Evolutionary conservation across 495 filamentous ascomycete species (phyloP).

Genomic region (Bryoglossum gracile): DNA sequence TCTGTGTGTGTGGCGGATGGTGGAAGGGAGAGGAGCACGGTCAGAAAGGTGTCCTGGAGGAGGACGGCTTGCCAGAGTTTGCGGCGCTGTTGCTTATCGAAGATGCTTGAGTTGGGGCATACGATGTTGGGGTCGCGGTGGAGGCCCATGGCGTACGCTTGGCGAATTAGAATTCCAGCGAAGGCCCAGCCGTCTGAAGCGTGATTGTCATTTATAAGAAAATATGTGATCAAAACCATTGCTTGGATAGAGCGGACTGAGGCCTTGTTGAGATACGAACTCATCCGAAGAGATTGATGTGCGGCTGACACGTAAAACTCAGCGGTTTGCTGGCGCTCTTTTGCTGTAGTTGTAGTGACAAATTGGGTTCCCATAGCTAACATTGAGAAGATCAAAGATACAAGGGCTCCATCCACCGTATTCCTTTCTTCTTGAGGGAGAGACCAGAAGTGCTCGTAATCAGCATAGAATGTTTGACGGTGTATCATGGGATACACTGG

Average conservation of each 20-base stretch:
- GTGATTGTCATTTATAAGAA: slow-evolving; percentile 72
- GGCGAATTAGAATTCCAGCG: slow-evolving; percentile 59
- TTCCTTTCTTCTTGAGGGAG: slow-evolving; percentile 42
- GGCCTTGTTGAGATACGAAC: slow-evolving; percentile 59
- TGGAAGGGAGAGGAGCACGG: slow-evolving; percentile 64
- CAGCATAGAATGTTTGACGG: slow-evolving; percentile 55
- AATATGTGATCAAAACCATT: slow-evolving; percentile 68
- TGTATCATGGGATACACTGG: slow-evolving; percentile 69
- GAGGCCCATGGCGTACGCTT: slow-evolving; percentile 69
- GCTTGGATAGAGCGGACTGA: slow-evolving; percentile 61
- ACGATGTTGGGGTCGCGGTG: slow-evolving; percentile 68
- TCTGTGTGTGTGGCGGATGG: slow-evolving; percentile 67
- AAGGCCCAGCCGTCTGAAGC: slow-evolving; percentile 70
- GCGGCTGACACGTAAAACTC: slow-evolving; percentile 71
- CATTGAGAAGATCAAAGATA: slow-evolving; percentile 61
- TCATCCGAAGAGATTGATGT: slow-evolving; percentile 60
- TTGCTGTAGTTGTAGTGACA: slow-evolving; percentile 45
- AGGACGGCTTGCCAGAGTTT: slow-evolving; percentile 71
- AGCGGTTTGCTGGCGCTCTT: slow-evolving; percentile 56
- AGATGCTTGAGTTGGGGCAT: slow-evolving; percentile 45
- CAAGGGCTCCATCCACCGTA: slow-evolving; percentile 48
- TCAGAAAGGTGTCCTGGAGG: slow-evolving; percentile 70
- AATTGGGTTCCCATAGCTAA: slow-evolving; percentile 69
- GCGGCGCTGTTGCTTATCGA: slow-evolving; percentile 62
- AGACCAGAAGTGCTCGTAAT: slow-evolving; percentile 67